phyloP scores from a whole-genome alignment of 1,284 basidiomycete genomes.

The Cryptococcus deneoformans region DNA sequence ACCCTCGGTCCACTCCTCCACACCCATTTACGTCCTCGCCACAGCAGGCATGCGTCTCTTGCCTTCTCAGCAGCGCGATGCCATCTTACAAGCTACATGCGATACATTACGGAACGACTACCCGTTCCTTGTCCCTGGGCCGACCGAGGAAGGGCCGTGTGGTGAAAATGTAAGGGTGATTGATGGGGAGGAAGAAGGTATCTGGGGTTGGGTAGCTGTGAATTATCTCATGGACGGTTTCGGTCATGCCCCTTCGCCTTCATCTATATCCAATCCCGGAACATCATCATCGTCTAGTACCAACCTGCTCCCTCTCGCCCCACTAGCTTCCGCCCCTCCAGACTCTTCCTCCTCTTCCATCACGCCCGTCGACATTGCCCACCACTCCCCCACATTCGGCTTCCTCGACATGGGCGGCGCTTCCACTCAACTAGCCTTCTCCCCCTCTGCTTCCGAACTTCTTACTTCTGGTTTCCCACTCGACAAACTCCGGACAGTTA shows the following conservation, averaged over 20 bases:
- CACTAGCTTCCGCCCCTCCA: conserved; percentile 35
- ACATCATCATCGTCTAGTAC: conserved; percentile 1
- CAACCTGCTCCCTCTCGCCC: conserved; percentile 35
- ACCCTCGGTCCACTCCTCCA: conserved; percentile 72
- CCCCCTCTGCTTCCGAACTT: conserved; percentile 57
- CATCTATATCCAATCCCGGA: not conserved
- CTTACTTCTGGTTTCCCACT: conserved; percentile 50
- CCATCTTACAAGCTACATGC: conserved; percentile 74
- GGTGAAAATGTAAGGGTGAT: conserved; percentile 90
- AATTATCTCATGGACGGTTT: conserved; percentile 99
- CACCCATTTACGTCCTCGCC: conserved; percentile 90
- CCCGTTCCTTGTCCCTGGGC: conserved; percentile 45
- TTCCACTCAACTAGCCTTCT: conserved; percentile 97
- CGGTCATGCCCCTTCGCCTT: conserved; percentile 51
- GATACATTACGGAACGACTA: conserved; percentile 69
- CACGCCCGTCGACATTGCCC: conserved; percentile 46
- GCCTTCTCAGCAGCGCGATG: conserved; percentile 63
- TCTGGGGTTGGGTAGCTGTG: conserved; percentile 98
- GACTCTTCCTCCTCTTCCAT: conserved; percentile 27
- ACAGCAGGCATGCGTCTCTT: conserved; percentile 97
- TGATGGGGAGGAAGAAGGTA: conserved; percentile 94
- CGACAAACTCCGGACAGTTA: conserved; percentile 73
- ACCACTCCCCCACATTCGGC: conserved; percentile 75
- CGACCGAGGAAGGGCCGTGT: conserved; percentile 69
- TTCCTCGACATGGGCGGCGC: conserved; percentile 99